Conservation (phyloP, 2,329 filamentous ascomycete genomes). For the Colletotrichum navitas region DNA sequence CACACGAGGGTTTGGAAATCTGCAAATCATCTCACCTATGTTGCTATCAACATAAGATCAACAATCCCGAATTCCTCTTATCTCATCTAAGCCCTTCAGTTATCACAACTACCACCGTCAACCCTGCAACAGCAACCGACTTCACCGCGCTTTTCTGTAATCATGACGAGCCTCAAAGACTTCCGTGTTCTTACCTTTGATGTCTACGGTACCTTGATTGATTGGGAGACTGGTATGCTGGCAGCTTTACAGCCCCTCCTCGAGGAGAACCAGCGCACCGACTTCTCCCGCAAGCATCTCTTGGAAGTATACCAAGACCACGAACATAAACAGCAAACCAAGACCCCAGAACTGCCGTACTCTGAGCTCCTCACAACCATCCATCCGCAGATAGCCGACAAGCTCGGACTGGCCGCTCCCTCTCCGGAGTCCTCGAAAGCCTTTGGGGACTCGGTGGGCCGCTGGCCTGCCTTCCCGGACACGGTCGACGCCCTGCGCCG, state of each 20-base stretch:
- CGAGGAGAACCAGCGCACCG: slow-evolving; percentile 47
- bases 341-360: slow-evolving; percentile 71
- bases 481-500: slow-evolving; percentile 65
- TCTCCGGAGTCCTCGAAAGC: slow-evolving; percentile 56
- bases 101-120: background rate
- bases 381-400: slow-evolving; percentile 60
- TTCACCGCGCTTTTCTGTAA: no score
- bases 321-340: slow-evolving; percentile 65
- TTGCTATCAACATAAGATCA: background rate
- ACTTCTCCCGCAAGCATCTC: slow-evolving; percentile 53
- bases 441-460: slow-evolving; percentile 66
- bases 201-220: slow-evolving; percentile 83
- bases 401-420: slow-evolving; percentile 54
- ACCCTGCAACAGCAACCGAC: background rate
- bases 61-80: background rate
- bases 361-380: slow-evolving; percentile 66
- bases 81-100: background rate
- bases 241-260: slow-evolving; percentile 65
- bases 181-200: slow-evolving; percentile 75
- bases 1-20: background rate
- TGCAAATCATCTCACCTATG: background rate
- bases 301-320: slow-evolving; percentile 57
- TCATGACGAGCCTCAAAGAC: slow-evolving; percentile 43
- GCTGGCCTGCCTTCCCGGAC: slow-evolving; percentile 72
- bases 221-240: slow-evolving; percentile 79